Base-by-base conservation (phyloP, 2,329 filamentous ascomycete genomes). In the Fragosphaeria purpurea region DNA sequence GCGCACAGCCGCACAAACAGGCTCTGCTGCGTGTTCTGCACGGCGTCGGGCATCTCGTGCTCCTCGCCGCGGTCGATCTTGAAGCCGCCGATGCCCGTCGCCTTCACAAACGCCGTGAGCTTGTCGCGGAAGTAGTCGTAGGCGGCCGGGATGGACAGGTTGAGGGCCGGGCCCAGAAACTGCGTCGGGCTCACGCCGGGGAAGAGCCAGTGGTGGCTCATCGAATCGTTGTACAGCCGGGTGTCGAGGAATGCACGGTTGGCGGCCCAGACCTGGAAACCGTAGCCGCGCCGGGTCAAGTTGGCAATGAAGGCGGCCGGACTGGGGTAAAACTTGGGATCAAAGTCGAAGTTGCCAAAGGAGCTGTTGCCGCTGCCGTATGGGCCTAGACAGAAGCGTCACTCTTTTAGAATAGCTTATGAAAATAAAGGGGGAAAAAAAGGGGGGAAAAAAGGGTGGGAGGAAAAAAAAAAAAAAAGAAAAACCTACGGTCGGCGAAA, bases 31-130 rank as follows among this genome's bases (percentile, higher is more conserved):
- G 61, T 57, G 51, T 68, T 68, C 47, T 68, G 65, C 44, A 62
- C 60, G 42, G 57, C 62, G 6, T 59, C 63, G 10, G 65, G 65
- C 64, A 66, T 65, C 53, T 67, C 65, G n/a, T 55, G 59, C 56
- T 68, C 65, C 46, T 68, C 65, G 31, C 65, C 65, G 32, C 65
- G 60, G 42, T 68, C 65, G 48, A 68, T 67, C 51, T 67, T 68
- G 52, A 64, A 68, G 6, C 65, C 65, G 41, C 61, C 62, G 8
- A 66, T 62, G 10, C 65, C 65, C 5, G 65, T 53, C 13, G 34
- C 41, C 6, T 55, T 50, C n/a, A 65, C 55, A 49, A 66, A 67
- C 46, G 59, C 58, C 22, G 53, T 52, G 6, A 68, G 50, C 39
- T 56, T 55, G 8, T 58, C 46, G n/a, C 61, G 56, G 53, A 66